phyloP scores from a whole-genome alignment of 805 yeast species.

The Zygosaccharomyces lentus region DNA sequence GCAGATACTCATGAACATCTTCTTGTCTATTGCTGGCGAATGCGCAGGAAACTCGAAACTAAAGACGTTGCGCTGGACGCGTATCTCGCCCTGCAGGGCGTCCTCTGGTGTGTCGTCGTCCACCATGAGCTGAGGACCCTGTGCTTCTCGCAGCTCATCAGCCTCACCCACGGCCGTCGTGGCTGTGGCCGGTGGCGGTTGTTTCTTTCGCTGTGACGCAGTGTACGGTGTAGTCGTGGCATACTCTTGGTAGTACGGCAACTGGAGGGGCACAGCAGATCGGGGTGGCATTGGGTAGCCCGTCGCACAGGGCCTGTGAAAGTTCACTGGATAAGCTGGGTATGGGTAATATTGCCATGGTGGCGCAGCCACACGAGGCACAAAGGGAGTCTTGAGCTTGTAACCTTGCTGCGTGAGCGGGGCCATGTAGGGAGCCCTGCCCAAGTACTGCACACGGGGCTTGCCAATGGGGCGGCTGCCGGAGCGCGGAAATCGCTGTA shows the following conservation, averaged over 20 bases:
- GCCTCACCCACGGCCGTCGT: constrained; percentile 1
- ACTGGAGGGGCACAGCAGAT: constrained; percentile 17
- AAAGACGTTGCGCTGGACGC: constrained; percentile 25
- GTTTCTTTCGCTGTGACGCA: constrained; percentile 7
- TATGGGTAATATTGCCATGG: constrained; percentile 10
- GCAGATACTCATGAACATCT: constrained; percentile 33
- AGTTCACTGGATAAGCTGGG: constrained; percentile 5
- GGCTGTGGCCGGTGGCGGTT: constrained; percentile 4
- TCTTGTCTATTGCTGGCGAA: constrained; percentile 26
- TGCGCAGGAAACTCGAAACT: constrained; percentile 26
- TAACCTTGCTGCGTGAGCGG: constrained; percentile 10
- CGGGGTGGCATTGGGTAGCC: constrained; percentile 10
- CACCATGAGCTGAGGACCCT: constrained; percentile 26
- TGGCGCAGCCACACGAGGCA: constrained; percentile 10
- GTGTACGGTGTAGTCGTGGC: constrained; percentile 5
- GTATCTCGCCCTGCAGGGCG: constrained; percentile 26
- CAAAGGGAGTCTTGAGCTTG: constrained; percentile 14
- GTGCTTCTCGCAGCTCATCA: constrained; percentile 15
- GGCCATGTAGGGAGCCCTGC: constrained; percentile 12
- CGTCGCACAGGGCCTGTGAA: background rate
- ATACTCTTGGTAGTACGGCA: constrained; percentile 12
- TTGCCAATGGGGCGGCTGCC: constrained; percentile 12
- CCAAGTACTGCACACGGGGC: constrained; percentile 31
- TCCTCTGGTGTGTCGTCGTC: constrained; percentile 23
- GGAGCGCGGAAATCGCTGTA: constrained; percentile 20